Conservation (phyloP, 2,329 filamentous ascomycete species). For the Karstenula rhodostoma region DNA sequence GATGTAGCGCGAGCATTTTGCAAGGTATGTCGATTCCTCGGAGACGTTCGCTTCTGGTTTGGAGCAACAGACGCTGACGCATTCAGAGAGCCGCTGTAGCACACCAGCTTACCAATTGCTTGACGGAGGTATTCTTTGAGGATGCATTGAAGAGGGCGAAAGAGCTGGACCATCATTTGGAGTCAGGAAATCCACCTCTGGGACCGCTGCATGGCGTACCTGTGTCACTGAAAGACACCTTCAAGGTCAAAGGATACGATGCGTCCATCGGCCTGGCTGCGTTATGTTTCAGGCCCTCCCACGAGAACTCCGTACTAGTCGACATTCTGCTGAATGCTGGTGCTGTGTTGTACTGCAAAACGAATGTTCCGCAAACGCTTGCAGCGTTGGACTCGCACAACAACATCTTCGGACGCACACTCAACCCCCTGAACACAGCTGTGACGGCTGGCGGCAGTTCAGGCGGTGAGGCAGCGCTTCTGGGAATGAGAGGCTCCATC, state of each 20-base stretch:
- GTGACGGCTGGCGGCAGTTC: constrained; percentile 62
- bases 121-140: constrained; percentile 51
- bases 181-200: constrained; percentile 48
- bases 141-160: constrained; percentile 46
- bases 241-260: constrained; percentile 58
- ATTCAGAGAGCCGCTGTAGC: constrained; percentile 55
- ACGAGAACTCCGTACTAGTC: constrained; percentile 52
- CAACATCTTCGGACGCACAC: constrained; percentile 56
- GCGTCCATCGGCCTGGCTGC: constrained; percentile 53
- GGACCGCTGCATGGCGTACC: constrained; percentile 59
- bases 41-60: neutral
- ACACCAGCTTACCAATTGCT: constrained; percentile 55
- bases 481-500: constrained; percentile 58
- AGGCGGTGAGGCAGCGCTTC: constrained; percentile 62
- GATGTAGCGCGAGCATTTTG: constrained; percentile 55
- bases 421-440: constrained; percentile 58
- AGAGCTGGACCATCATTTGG: constrained; percentile 52
- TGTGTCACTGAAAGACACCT: constrained; percentile 59
- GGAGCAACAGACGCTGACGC: neutral
- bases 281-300: constrained; percentile 54
- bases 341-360: constrained; percentile 62
- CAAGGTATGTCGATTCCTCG: constrained; percentile 39
- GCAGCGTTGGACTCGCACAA: constrained; percentile 63
- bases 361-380: constrained; percentile 64
- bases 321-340: constrained; percentile 55